Conservation (phyloP, 2,329 filamentous ascomycete genomes). For the Plenodomus biglobosus region DNA sequence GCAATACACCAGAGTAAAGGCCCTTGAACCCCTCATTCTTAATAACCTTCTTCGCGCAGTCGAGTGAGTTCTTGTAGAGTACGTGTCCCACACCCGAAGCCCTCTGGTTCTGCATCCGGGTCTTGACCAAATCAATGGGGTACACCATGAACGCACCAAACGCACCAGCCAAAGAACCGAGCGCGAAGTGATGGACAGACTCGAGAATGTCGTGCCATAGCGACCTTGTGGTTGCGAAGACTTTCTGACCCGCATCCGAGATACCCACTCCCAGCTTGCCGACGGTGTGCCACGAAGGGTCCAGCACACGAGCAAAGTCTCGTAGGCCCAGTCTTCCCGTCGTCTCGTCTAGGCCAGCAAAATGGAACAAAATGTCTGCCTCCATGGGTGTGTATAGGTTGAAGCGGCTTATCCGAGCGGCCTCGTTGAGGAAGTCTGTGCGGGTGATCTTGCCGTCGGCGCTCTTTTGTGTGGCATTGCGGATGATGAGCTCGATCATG, state of each 20-base stretch:
- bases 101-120: constrained; percentile 96
- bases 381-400: constrained; percentile 98
- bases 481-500: constrained; percentile 88
- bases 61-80: constrained; percentile 95
- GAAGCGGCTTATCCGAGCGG: constrained; percentile 86
- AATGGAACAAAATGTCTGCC: constrained; percentile 97
- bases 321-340: constrained; percentile 78
- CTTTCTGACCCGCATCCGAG: constrained; percentile 52
- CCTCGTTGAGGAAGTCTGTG: constrained; percentile 92
- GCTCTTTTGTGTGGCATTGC: constrained; percentile 81
- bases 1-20: constrained; percentile 90
- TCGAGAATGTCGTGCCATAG: constrained; percentile 68
- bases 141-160: constrained; percentile 99
- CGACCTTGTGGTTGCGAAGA: constrained; percentile 57
- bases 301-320: constrained; percentile 94
- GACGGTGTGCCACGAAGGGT: constrained; percentile 82
- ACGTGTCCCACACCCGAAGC: constrained; percentile 74
- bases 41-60: constrained; percentile 91
- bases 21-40: constrained; percentile 88
- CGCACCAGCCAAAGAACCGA: constrained; percentile 88
- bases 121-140: constrained; percentile 98
- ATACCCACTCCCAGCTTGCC: constrained; percentile 56
- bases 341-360: constrained; percentile 87
- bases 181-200: constrained; percentile 84
- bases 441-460: constrained; percentile 89